Evolutionary conservation across 495 filamentous ascomycete genomes (phyloP).

Genomic region (Xylaria bambusicola): DNA sequence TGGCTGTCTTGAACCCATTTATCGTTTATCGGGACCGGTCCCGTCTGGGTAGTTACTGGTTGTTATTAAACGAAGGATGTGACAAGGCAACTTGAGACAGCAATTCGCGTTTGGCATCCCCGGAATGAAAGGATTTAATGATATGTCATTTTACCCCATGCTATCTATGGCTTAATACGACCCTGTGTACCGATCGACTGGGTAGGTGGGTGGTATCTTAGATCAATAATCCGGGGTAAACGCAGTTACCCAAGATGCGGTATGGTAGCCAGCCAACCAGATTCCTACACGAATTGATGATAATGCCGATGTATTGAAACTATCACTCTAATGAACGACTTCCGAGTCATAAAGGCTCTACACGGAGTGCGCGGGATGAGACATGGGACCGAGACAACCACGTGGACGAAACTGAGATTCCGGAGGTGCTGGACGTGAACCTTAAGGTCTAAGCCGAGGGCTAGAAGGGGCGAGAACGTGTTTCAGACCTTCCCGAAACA

Average conservation of each 20-base stretch:
- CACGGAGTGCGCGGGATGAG: background rate
- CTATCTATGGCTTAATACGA: too few relatives aligned
- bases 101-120: background rate
- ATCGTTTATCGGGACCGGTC: background rate
- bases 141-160: too few relatives aligned
- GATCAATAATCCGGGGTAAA: background rate
- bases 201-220: too few relatives aligned
- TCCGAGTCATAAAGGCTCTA: too few relatives aligned
- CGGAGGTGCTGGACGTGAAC: background rate
- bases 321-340: too few relatives aligned
- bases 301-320: background rate
- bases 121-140: too few relatives aligned
- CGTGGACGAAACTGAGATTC: background rate
- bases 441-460: background rate
- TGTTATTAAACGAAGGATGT: background rate
- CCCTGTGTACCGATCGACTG: too few relatives aligned
- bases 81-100: background rate
- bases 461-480: background rate
- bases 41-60: background rate
- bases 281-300: background rate
- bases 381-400: background rate
- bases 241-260: background rate
- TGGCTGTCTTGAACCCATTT: background rate
- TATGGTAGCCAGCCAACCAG: background rate
- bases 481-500: background rate